phyloP scores from a whole-genome alignment of 2,329 filamentous ascomycete species.

The Venturia nashicola region DNA sequence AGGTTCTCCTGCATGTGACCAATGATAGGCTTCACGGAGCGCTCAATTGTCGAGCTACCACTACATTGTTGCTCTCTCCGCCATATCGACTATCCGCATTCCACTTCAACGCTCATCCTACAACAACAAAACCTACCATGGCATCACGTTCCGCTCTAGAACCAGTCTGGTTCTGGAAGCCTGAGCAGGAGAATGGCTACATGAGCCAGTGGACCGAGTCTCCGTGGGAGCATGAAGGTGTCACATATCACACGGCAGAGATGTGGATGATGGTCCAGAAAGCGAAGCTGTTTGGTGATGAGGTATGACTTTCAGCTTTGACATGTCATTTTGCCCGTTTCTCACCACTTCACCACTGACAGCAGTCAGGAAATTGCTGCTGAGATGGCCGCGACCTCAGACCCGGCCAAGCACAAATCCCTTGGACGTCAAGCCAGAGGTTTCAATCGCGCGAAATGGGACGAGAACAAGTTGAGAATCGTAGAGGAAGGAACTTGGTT shows the following conservation, averaged over 20 bases:
- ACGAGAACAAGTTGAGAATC: constrained; percentile 2
- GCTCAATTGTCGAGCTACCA: background rate
- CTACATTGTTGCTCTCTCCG: background rate
- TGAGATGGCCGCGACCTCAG: constrained; percentile 11
- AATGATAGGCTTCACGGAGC: background rate
- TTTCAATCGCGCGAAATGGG: constrained; percentile 19
- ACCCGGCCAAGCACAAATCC: constrained; percentile 20
- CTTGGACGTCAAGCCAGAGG: constrained; percentile 18
- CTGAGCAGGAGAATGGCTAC: constrained; percentile 37
- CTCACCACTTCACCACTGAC: background rate
- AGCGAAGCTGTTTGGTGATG: constrained; percentile 29
- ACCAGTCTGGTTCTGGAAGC: constrained; percentile 24
- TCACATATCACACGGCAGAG: constrained; percentile 28
- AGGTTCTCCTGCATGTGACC: background rate
- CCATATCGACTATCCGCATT: no score
- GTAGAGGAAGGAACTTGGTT: constrained; percentile 5
- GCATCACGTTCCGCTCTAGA: background rate
- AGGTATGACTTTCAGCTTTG: constrained; percentile 15
- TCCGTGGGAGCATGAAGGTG: constrained; percentile 32
- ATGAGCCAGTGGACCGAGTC: constrained; percentile 52
- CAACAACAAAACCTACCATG: background rate
- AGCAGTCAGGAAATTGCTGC: constrained; percentile 1
- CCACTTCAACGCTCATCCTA: no score
- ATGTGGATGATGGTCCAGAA: constrained; percentile 40
- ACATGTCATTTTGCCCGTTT: background rate